These are phyloP conservation scores for Fraxinus greggii DNA, from an alignment of 305 asterid genomes.

Conservation along the genomic window DNA sequence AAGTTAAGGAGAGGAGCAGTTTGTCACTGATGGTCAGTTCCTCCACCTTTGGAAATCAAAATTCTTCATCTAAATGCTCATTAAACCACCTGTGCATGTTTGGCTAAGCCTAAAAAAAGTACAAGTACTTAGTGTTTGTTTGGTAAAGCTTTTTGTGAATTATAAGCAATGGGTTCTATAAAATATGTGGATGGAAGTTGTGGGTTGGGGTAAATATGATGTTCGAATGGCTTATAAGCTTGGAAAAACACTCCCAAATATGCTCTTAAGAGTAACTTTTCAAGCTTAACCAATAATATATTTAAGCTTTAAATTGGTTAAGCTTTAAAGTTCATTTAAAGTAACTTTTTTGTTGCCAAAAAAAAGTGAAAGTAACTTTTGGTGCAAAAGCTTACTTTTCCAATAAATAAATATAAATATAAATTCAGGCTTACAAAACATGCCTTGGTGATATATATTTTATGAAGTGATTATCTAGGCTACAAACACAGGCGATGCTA, in stretches of 20 bases:
- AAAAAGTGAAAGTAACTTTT: neutral
- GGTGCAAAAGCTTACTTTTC: neutral
- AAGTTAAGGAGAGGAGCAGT: conserved; percentile 70
- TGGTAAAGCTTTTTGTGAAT: neutral
- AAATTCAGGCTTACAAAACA: too few species aligned
- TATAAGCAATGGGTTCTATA: too few species aligned
- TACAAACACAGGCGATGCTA: neutral
- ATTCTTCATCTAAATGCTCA: neutral
- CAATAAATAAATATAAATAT: too few species aligned
- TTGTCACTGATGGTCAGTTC: conserved; percentile 78
- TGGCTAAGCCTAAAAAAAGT: neutral
- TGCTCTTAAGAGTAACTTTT: too few species aligned
- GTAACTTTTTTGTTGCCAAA: neutral
- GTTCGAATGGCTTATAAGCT: too few species aligned
- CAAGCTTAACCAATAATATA: too few species aligned
- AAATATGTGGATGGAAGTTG: neutral
- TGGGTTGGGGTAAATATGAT: neutral
- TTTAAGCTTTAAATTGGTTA: too few species aligned
- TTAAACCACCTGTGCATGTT: neutral
- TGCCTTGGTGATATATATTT: too few species aligned
- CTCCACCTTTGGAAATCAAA: neutral
- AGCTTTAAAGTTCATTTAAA: too few species aligned
- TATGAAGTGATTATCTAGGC: neutral
- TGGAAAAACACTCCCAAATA: too few species aligned
- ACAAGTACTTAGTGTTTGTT: neutral